These are phyloP conservation scores for Russula foetens DNA, from an alignment of 768 basidiomycete genomes.

Conservation along the genomic window DNA sequence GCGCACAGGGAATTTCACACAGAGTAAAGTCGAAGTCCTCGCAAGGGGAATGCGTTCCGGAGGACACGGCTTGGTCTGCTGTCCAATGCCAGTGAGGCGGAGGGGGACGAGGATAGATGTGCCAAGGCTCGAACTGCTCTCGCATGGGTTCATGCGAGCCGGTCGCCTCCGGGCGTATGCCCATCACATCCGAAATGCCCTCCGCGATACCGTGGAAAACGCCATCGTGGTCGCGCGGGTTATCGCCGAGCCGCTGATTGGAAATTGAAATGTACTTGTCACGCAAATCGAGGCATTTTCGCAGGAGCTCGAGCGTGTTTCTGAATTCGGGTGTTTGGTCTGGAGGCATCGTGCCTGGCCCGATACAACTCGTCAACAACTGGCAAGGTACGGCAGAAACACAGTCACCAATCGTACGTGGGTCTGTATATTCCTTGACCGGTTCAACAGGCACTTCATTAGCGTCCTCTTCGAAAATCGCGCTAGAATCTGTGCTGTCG, in stretches of 20 bases:
- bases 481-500: not conserved
- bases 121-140: constrained; percentile 56
- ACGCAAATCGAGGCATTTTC: constrained; percentile 80
- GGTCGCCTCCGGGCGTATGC: constrained; percentile 57
- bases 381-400: constrained; percentile 15
- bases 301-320: constrained; percentile 59
- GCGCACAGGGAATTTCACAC: constrained; percentile 62
- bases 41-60: constrained; percentile 27
- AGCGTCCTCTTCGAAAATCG: not conserved
- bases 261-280: constrained; percentile 93
- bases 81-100: constrained; percentile 95
- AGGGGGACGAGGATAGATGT: constrained; percentile 86
- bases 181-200: constrained; percentile 51
- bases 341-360: not conserved
- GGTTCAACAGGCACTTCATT: not conserved
- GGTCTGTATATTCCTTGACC: constrained; percentile 5
- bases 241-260: constrained; percentile 87
- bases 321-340: constrained; percentile 24
- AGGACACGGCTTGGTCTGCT: constrained; percentile 38
- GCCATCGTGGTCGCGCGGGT: constrained; percentile 87
- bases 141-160: constrained; percentile 22
- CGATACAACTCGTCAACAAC: constrained; percentile 6
- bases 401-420: not conserved
- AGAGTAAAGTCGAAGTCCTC: constrained; percentile 61
- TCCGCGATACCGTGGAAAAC: constrained; percentile 61